Base-by-base conservation (phyloP, 441 rosid species). In the Mallotus repandus region DNA sequence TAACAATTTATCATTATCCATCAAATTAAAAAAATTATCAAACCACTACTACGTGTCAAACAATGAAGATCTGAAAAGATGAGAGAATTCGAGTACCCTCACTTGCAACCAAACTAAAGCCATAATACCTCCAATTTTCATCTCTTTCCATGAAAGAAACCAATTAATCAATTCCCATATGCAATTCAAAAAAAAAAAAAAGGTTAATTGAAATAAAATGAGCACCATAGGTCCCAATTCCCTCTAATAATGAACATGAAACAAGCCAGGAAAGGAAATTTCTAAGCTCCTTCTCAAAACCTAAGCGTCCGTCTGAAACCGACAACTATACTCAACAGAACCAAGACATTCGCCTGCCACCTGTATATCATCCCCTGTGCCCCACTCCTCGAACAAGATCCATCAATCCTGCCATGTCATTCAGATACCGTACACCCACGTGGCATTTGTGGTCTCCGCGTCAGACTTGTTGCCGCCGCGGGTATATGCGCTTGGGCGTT, bases 331-430 rank as follows among this genome's bases (percentile, higher is more conserved):
- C 48, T 50, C 16, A 0, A 3, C 53, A 5, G 12, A 21, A 64
- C 79, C 77, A 74, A 57, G 80, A 21, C 25, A 50, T 69, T 38
- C 7, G 21, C 7, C 0, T n/a, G 74, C 73, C 78, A 73, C 74
- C 77, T 60, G 68, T 56, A 9, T 11, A 1, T 14, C 21, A 38
- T 29, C 83, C 19, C 25, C 64, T 25, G 3, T 43, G 29, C 52
- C 5, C 49, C 49, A 49, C 63, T 13, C 0, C 0, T 19, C 2
- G 6, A 72, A 55, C 21, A 1, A 10, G 13, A 77, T 55, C 80
- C 87, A 67, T 49, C 22, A 7, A 5, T 22, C 1, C 16, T 22
- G 49, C 84, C 88, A 81, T 81, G 81, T 77, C 88, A 78, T n/a
- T 0, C 41, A 32, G 8, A 4, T 22, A 52, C 64, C 76, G 66